Conservation (phyloP, 2,329 filamentous ascomycete genomes). For the Exophiala oligosperma region DNA sequence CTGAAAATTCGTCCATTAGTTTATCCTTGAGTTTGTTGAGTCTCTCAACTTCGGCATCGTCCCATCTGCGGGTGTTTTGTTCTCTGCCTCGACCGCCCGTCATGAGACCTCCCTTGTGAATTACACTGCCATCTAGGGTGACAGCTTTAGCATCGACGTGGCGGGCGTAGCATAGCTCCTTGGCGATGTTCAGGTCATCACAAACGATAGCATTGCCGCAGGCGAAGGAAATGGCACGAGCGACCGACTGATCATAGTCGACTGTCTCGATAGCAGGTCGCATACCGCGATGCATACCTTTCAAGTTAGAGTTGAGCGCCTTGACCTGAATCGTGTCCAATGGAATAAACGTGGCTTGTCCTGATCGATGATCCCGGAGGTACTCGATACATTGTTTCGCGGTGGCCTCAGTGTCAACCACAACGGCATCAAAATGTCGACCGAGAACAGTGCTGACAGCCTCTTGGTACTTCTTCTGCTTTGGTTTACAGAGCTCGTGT, state of each 20-base stretch:
- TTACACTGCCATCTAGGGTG: slow-evolving; percentile 90
- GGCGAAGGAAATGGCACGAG: slow-evolving; percentile 91
- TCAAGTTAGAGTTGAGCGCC: slow-evolving; percentile 83
- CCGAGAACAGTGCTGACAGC: slow-evolving; percentile 91
- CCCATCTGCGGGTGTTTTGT: slow-evolving; percentile 77
- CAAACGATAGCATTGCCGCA: slow-evolving; percentile 95
- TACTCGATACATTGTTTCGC: slow-evolving; percentile 93
- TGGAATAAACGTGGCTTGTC: slow-evolving; percentile 91
- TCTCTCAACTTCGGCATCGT: slow-evolving; percentile 85
- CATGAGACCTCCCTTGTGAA: slow-evolving; percentile 95
- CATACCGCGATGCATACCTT: slow-evolving; percentile 79
- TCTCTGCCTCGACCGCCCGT: slow-evolving; percentile 86
- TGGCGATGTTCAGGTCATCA: slow-evolving; percentile 81
- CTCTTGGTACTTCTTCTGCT: slow-evolving; percentile 94
- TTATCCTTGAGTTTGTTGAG: slow-evolving; percentile 75
- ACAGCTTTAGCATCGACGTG: slow-evolving; percentile 90
- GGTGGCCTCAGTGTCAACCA: slow-evolving; percentile 93
- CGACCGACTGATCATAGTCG: slow-evolving; percentile 83
- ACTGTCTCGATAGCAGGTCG: slow-evolving; percentile 94
- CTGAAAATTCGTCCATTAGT: slow-evolving; percentile 73
- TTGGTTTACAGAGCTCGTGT: slow-evolving; percentile 89
- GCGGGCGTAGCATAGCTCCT: slow-evolving; percentile 82
- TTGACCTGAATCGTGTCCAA: slow-evolving; percentile 97
- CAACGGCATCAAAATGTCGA: slow-evolving; percentile 87
- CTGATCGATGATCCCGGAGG: slow-evolving; percentile 82